Conservation (phyloP, 2,329 filamentous ascomycete genomes). For the Fusarium hainanense region DNA sequence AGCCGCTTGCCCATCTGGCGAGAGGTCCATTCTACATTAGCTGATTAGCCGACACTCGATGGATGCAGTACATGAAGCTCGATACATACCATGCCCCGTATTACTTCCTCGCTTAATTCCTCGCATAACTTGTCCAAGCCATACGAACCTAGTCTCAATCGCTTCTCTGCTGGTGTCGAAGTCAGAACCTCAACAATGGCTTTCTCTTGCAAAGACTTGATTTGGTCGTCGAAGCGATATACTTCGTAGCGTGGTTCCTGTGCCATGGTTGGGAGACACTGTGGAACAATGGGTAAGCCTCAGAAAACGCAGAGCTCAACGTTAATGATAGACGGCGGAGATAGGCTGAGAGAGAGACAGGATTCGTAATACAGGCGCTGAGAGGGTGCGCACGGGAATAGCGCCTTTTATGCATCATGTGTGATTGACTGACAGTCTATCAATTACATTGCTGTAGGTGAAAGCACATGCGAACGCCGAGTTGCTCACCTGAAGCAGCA, state of each 20-base stretch:
- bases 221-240: constrained; percentile 16
- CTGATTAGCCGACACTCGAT: background rate
- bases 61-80: background rate
- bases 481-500: background rate
- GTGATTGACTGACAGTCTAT: constrained; percentile 2
- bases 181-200: constrained; percentile 32
- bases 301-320: background rate
- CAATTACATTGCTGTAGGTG: constrained; percentile 4
- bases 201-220: constrained; percentile 21
- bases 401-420: constrained; percentile 21
- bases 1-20: constrained; percentile 10
- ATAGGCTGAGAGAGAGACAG: background rate
- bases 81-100: constrained; percentile 26
- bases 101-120: constrained; percentile 21
- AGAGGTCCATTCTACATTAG: constrained; percentile 8
- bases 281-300: background rate
- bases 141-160: constrained; percentile 14
- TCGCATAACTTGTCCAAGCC: constrained; percentile 22
- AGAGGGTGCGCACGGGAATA: background rate
- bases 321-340: background rate
- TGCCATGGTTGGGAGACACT: constrained; percentile 16
- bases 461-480: background rate
- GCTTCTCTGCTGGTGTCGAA: constrained; percentile 24
- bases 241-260: constrained; percentile 13
- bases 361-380: background rate